phyloP scores from a whole-genome alignment of 2,329 filamentous ascomycete genomes.

The Arachnomyces sp. region DNA sequence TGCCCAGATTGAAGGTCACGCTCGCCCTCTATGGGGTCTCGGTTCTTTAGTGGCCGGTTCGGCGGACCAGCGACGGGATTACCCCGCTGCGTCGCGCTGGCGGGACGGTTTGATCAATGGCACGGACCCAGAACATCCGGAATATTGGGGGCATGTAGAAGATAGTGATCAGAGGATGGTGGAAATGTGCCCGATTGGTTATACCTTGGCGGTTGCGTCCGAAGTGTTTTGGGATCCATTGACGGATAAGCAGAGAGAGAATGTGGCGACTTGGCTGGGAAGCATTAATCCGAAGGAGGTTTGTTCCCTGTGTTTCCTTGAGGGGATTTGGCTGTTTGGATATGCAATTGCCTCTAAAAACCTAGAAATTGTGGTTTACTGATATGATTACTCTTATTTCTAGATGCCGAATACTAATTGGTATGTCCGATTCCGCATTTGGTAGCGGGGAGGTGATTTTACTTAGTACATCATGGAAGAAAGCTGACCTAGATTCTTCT shows the following conservation, averaged over 20 bases:
- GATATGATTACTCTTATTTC: neutral
- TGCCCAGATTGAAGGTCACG: conserved; percentile 68
- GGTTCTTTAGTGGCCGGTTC: conserved; percentile 62
- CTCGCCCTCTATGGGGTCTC: conserved; percentile 67
- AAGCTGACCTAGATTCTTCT: conserved; percentile 36
- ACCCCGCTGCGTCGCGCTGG: conserved; percentile 57
- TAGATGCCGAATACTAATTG: conserved; percentile 56
- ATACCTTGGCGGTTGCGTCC: conserved; percentile 60
- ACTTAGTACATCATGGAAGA: conserved; percentile 28
- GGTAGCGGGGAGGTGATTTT: neutral
- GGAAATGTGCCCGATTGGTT: conserved; percentile 73
- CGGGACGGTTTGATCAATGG: conserved; percentile 62
- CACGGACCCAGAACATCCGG: conserved; percentile 59
- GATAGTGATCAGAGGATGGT: conserved; percentile 79
- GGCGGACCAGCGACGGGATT: conserved; percentile 39
- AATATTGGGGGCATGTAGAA: conserved; percentile 69
- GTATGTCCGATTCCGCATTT: conserved; percentile 23
- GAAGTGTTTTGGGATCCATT: conserved; percentile 58
- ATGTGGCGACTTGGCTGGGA: conserved; percentile 64
- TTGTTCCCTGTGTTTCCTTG: neutral
- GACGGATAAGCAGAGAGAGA: conserved; percentile 52
- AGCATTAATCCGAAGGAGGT: conserved; percentile 68
- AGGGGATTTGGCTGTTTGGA: neutral
- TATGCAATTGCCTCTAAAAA: neutral
- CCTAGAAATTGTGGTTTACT: neutral